Percentiles rank a stretch among this genome's conserved stretches.
Evolutionary conservation across 2,329 filamentous ascomycete genomes (phyloP).

Genomic region (Aspergillus sp.): DNA sequence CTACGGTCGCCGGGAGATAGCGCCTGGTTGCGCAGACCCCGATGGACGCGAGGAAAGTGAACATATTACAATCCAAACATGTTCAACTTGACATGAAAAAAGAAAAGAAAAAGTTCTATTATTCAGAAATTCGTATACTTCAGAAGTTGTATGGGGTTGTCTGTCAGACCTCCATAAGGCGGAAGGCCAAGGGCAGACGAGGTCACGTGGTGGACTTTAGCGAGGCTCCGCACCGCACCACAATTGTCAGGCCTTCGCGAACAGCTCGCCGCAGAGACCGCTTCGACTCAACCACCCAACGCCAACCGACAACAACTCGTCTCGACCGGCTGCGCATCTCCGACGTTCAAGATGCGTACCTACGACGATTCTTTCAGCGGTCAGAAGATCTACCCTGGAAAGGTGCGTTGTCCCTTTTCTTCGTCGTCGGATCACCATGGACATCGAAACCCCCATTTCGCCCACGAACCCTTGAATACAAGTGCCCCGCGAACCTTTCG

Average conservation of each 20-base stretch:
- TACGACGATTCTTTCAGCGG: constrained; percentile 78
- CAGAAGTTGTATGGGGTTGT: neutral
- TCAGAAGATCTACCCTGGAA: constrained; percentile 76
- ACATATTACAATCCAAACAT: too few species aligned
- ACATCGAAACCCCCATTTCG: neutral
- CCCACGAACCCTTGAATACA: constrained; percentile 3
- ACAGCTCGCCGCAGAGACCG: constrained; percentile 36
- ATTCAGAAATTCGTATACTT: neutral
- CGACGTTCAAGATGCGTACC: constrained; percentile 65
- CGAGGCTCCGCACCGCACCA: constrained; percentile 42
- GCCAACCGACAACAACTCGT: constrained; percentile 40
- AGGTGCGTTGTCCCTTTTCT: constrained; percentile 55
- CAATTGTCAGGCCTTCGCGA: constrained; percentile 37
- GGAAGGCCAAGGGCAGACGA: constrained; percentile 35
- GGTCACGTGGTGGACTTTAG: constrained; percentile 45
- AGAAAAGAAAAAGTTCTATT: neutral
- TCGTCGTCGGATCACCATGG: neutral
- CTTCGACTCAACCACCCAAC: constrained; percentile 44
- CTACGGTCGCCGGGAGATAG: too few species aligned
- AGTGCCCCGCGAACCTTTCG: neutral
- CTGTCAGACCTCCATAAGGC: neutral
- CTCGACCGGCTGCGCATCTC: constrained; percentile 43
- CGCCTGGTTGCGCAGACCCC: too few species aligned
- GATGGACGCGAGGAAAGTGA: too few species aligned
- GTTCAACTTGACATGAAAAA: neutral